Base-by-base conservation (phyloP, 1,139 yeast genomes). In the Zygotorulaspora mrakii region DNA sequence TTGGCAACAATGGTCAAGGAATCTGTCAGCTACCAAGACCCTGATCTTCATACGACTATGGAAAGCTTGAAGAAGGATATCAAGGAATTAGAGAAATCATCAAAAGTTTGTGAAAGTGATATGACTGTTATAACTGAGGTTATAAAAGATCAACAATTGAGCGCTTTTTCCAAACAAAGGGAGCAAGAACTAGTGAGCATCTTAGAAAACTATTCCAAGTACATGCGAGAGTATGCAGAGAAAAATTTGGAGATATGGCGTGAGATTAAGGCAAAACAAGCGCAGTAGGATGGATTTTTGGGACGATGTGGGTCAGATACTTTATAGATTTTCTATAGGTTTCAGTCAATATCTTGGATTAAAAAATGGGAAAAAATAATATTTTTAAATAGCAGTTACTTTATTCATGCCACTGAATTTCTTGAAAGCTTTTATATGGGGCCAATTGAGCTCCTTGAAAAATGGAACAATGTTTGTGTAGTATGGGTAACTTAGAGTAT, bases 401-500 rank as follows among this genome's bases (percentile, higher is more conserved):
- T 40, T 37, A 40, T 58, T 52, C 61, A 58, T 57, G 2, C 59
- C 56, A 39, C 61, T 53, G 4, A 48, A n/a, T 12, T 31, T 40
- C 40, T 57, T 56, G 17, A 55, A 35, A 14, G 50, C 8, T 16
- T 38, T 38, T 5, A 76, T 77, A 7, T 84, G 49, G 2, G 81
- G 87, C 84, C 87, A 79, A 0, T 95, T 94, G 17, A 79, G 60
- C 0, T 79, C 76, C 43, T 94, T 70, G 50, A 88, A 66, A 2
- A 85, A 44, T 0, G 96, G 95, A 23, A 88, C 53, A 30, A 84
- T 64, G 43, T 79, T 75, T 1, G 87, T 87, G 57, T 89, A 89
- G 22, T 81, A 66, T 0, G 97, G 97, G 35, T 78, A 54, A 47
- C 74, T 79, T 35, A 88, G 69, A 43, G 81, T 87, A 1, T 91